Percentiles rank a stretch among this genome's conserved stretches.
Conservation (phyloP, 495 filamentous ascomycete genomes). For the Penicillium riverlandense region DNA sequence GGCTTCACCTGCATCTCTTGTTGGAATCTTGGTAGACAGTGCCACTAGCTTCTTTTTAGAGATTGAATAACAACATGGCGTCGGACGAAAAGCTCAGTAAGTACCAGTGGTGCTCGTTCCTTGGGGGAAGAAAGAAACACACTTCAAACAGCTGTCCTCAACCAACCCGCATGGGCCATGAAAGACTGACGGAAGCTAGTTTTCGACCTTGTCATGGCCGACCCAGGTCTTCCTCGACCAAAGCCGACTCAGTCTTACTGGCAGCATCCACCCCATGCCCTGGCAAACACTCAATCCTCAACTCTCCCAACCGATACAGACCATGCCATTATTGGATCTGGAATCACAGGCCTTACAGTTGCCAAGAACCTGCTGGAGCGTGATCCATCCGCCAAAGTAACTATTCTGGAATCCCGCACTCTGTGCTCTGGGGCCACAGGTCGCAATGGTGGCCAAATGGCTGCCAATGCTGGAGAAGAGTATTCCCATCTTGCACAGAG, state of each 20-base stretch:
- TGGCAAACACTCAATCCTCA: constrained; percentile 45
- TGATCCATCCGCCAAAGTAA: constrained; percentile 15
- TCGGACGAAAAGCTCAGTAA: constrained; percentile 5
- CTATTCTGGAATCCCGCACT: constrained; percentile 63
- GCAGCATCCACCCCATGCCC: constrained; percentile 54
- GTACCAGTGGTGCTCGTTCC: no score
- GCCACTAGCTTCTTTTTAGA: no score
- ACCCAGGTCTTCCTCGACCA: constrained; percentile 39
- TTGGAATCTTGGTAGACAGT: no score
- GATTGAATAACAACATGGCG: not conserved
- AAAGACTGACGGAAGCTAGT: constrained; percentile 1
- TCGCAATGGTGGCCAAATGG: constrained; percentile 37
- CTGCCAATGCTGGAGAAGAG: constrained; percentile 26
- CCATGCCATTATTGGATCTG: constrained; percentile 61
- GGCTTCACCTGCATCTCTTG: no score
- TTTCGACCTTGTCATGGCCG: constrained; percentile 14
- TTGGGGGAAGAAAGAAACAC: no score
- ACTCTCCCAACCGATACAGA: constrained; percentile 42
- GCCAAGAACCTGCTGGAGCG: constrained; percentile 48
- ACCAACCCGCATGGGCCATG: no score
- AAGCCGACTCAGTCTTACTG: constrained; percentile 65
- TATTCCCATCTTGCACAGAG: constrained; percentile 16
- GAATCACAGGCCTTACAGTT: constrained; percentile 58
- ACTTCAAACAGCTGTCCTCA: no score
- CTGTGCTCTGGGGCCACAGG: constrained; percentile 79